These are phyloP conservation scores for Aureococcus anophagefferens DNA, from an alignment of 108 stramenopile genomes.

Conservation along the genomic window DNA sequence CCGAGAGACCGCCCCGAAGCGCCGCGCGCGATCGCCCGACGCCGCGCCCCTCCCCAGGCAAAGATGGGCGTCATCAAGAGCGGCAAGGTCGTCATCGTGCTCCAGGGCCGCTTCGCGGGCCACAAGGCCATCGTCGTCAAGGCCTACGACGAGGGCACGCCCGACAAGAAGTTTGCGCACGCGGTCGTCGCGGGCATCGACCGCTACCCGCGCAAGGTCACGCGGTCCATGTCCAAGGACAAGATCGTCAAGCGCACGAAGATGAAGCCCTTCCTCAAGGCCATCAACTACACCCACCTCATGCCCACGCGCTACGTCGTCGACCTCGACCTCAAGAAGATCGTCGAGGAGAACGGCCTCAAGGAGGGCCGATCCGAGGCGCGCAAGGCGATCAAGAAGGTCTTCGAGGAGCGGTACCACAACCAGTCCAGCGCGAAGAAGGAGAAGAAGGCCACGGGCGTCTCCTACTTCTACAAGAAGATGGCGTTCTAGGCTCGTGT, in stretches of 20 bases:
- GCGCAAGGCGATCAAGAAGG: slow-evolving; percentile 90
- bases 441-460: slow-evolving; percentile 91
- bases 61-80: slow-evolving; percentile 38
- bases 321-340: slow-evolving; percentile 89
- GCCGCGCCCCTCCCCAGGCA: too few species aligned
- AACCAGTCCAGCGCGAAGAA: slow-evolving; percentile 79
- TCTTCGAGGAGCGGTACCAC: slow-evolving; percentile 83
- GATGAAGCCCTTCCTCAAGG: slow-evolving; percentile 98
- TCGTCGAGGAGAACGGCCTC: slow-evolving; percentile 77
- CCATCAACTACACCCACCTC: slow-evolving; percentile 95
- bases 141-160: slow-evolving; percentile 89
- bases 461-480: slow-evolving; percentile 89
- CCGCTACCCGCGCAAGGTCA: slow-evolving; percentile 90
- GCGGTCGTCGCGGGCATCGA: slow-evolving; percentile 93
- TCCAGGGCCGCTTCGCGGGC: slow-evolving; percentile 96
- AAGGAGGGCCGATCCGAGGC: slow-evolving; percentile 63
- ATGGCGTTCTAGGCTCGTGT: slow-evolving; percentile 88
- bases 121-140: slow-evolving; percentile 98
- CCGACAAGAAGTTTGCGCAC: slow-evolving; percentile 89
- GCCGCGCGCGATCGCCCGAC: too few species aligned
- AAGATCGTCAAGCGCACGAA: slow-evolving; percentile 89
- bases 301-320: slow-evolving; percentile 98
- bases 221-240: slow-evolving; percentile 84
- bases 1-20: too few species aligned
- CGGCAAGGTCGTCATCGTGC: slow-evolving; percentile 98